Evolutionary conservation across 2,329 filamentous ascomycete genomes (phyloP), one percentile per base, ranked within the genome.

Genomic region (Aspergillus carbonarius): DNA sequence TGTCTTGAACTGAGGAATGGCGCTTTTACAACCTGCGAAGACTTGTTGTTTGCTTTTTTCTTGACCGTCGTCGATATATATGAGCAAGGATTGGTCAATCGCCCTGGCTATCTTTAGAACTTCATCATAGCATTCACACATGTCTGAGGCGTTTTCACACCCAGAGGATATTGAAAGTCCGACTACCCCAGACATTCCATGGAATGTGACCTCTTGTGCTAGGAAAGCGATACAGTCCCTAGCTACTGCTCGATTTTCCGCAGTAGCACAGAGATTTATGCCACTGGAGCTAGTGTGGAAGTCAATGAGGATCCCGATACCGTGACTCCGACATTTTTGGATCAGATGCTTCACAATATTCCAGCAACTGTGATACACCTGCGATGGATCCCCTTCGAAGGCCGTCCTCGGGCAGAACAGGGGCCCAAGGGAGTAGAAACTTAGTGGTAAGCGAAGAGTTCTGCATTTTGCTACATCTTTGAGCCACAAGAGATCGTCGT

Each of bases 101-200:
- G 68, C 67, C 3, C 74, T 76, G 23, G 85, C 72, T 17, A 78
- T 77, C 10, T 68, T 66, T 39, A 86, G 75, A 18, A 81, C 79
- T 18, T 77, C 71, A 37, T 83, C 80, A 63, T 87, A 87, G 79
- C 81, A 87, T 18, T 80, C 77, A 63, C 83, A 85, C 79, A 87
- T 82, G 4, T 76, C 76, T 15, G 81, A 80, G 50, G 79, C 74
- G 70, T 76, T 79, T 40, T 78, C 76, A 2, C 82, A 80, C 65
- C 86, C 84, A 55, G 87, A 87, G 56, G 81, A 79, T 20, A 87
- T 66, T 68, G 86, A 83, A n/a, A 87, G 70, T 0, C 85, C 85
- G 17, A 81, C 72, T 2, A 86, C 76, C 2, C 79, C 79, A 2
- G 76, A 69, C 57, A 82, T 75, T 2, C 60, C 60, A 12, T 74